phyloP scores from a whole-genome alignment of 1,284 basidiomycete species.

The Vanrija sp. region DNA sequence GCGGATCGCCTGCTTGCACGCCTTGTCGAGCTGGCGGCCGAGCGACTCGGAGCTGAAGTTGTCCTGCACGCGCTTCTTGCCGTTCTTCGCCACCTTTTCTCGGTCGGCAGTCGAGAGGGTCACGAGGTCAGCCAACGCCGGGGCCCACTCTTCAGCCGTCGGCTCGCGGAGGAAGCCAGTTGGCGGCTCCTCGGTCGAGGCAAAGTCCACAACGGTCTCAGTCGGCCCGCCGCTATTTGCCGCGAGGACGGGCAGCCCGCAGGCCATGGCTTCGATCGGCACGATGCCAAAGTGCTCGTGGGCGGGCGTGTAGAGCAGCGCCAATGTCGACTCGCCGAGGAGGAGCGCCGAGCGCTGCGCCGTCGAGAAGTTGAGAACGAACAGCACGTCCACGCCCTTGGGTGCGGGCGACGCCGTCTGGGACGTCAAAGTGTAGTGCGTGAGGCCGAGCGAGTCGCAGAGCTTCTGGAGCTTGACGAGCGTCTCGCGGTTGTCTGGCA shows the following conservation, averaged over 20 bases:
- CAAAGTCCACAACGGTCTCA: constrained; percentile 71
- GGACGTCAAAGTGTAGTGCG: constrained; percentile 53
- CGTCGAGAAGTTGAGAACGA: constrained; percentile 81
- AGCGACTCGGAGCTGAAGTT: constrained; percentile 63
- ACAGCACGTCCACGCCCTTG: constrained; percentile 62
- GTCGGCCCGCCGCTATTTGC: constrained; percentile 86
- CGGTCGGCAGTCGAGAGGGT: constrained; percentile 54
- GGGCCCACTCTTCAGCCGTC: constrained; percentile 62
- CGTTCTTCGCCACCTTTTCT: constrained; percentile 54
- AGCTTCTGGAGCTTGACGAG: constrained; percentile 58
- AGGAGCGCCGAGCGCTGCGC: constrained; percentile 73
- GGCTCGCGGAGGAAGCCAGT: constrained; percentile 66
- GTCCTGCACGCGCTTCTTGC: constrained; percentile 58
- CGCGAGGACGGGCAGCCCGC: constrained; percentile 83
- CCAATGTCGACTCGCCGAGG: constrained; percentile 59
- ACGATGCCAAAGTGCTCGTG: constrained; percentile 99
- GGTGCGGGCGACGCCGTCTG: constrained; percentile 48
- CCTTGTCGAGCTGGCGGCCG: constrained; percentile 61
- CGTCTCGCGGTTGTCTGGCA: constrained; percentile 67
- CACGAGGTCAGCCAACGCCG: constrained; percentile 62
- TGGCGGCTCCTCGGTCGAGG: constrained; percentile 46
- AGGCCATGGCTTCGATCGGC: constrained; percentile 91
- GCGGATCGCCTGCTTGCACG: constrained; percentile 55
- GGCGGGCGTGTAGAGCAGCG: constrained; percentile 84
- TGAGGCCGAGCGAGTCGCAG: constrained; percentile 54